Percentiles rank a stretch among this genome's conserved stretches.
Evolutionary conservation across 2,329 filamentous ascomycete genomes (phyloP).

Genomic region (Verruconis gallopava): DNA sequence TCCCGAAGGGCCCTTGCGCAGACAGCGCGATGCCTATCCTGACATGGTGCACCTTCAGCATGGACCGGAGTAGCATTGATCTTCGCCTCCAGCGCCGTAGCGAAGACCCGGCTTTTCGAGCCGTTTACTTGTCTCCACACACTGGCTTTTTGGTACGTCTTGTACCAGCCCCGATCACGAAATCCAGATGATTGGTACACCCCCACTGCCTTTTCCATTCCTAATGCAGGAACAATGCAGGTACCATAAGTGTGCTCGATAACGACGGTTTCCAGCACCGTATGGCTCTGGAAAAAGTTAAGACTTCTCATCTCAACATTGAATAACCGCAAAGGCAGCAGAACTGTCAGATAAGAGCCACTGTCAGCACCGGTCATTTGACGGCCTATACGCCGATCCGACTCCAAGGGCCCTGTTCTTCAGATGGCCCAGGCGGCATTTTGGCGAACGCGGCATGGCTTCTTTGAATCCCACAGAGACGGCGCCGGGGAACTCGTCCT

Average conservation of each 20-base stretch:
- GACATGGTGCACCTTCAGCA: no score
- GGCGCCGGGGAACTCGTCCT: background rate
- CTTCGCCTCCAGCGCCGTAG: no score
- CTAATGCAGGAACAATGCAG: background rate
- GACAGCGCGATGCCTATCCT: no score
- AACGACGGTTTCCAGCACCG: no score
- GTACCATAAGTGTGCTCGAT: no score
- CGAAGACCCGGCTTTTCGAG: no score
- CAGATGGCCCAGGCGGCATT: background rate
- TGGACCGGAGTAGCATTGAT: background rate
- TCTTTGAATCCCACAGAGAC: background rate
- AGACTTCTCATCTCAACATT: background rate
- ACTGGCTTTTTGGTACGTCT: no score
- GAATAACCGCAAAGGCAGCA: background rate
- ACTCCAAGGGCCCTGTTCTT: no score
- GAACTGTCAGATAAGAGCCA: background rate
- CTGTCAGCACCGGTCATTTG: background rate
- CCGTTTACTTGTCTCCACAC: no score
- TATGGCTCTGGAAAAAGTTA: no score
- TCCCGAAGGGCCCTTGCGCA: no score
- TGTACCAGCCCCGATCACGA: background rate
- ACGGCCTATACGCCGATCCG: no score
- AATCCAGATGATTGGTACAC: constrained; percentile 1
- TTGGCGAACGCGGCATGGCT: background rate
- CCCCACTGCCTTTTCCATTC: background rate